A percentile compares a stretch with the other conserved stretches of the same genome.
Evolutionary conservation across 2,329 filamentous ascomycete species (phyloP).

Genomic region (Xylaria sp.): DNA sequence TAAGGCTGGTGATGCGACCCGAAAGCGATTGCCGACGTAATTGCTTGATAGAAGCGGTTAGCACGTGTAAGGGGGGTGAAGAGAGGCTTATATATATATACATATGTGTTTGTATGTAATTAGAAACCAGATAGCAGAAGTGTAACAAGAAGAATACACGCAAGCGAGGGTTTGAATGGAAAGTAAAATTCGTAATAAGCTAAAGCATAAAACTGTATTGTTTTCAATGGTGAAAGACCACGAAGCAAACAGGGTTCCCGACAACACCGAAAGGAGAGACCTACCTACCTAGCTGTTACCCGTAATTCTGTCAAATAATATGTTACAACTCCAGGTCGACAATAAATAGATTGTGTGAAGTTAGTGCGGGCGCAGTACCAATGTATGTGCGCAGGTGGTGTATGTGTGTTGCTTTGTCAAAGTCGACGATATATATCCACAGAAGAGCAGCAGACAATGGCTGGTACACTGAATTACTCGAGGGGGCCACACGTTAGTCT

Average conservation of each 20-base stretch:
- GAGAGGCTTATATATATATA: background rate
- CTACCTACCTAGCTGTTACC: slow-evolving; percentile 13
- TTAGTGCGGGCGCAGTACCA: background rate
- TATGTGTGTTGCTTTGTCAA: slow-evolving; percentile 1
- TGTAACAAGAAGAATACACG: background rate
- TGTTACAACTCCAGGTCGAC: background rate
- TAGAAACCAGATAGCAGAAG: background rate
- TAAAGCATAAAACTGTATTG: background rate
- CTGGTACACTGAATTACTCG: slow-evolving; percentile 9
- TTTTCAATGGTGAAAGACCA: background rate
- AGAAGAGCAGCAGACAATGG: background rate
- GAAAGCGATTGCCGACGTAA: background rate
- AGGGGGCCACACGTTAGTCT: slow-evolving; percentile 2
- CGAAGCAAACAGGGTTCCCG: background rate
- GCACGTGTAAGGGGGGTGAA: background rate
- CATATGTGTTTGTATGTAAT: background rate
- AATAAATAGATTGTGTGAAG: slow-evolving; percentile 2
- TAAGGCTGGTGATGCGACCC: background rate
- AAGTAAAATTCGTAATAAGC: background rate
- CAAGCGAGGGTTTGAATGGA: background rate
- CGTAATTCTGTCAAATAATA: background rate
- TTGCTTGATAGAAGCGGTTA: slow-evolving; percentile 10
- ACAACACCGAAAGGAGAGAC: background rate
- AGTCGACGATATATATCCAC: background rate
- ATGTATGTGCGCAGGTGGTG: background rate